These are phyloP conservation scores for Aaosphaeria arxii DNA, from an alignment of 2,329 filamentous ascomycete genomes.

Conservation along the genomic window DNA sequence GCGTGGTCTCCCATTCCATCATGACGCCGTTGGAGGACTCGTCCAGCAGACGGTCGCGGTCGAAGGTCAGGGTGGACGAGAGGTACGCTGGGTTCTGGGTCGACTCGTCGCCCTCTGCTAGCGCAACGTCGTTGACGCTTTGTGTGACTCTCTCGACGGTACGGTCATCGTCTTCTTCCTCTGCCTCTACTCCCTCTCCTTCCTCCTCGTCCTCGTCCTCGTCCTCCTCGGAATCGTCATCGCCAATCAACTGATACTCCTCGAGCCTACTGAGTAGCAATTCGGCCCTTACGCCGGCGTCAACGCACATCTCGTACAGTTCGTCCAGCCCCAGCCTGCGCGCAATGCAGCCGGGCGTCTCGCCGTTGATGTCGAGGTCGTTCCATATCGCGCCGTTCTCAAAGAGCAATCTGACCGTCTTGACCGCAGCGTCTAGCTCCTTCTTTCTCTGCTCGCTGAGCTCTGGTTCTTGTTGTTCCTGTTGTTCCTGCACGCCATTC, in stretches of 20 bases:
- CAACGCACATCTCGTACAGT: conserved; percentile 79
- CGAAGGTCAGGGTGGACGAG: conserved; percentile 47
- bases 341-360: conserved; percentile 90
- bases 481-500: conserved; percentile 14
- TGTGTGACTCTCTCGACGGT: conserved; percentile 17
- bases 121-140: conserved; percentile 22
- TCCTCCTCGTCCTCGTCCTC: conserved; percentile 42
- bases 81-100: conserved; percentile 50
- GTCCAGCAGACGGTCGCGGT: conserved; percentile 46
- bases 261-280: conserved; percentile 79
- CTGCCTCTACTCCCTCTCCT: conserved; percentile 6
- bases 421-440: conserved; percentile 55
- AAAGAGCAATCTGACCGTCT: conserved; percentile 72
- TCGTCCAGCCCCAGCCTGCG: conserved; percentile 62
- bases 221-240: conserved; percentile 51
- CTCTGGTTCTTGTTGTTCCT: conserved; percentile 15
- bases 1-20: conserved; percentile 53
- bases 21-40: conserved; percentile 51
- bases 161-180: conserved; percentile 11
- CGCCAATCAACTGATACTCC: conserved; percentile 71
- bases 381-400: conserved; percentile 96
- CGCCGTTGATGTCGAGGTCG: conserved; percentile 78
- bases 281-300: conserved; percentile 88
- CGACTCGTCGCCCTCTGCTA: conserved; percentile 22
- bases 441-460: conserved; percentile 33